Conservation (phyloP, 306 rosid genomes). For the Cicer arietinum region DNA sequence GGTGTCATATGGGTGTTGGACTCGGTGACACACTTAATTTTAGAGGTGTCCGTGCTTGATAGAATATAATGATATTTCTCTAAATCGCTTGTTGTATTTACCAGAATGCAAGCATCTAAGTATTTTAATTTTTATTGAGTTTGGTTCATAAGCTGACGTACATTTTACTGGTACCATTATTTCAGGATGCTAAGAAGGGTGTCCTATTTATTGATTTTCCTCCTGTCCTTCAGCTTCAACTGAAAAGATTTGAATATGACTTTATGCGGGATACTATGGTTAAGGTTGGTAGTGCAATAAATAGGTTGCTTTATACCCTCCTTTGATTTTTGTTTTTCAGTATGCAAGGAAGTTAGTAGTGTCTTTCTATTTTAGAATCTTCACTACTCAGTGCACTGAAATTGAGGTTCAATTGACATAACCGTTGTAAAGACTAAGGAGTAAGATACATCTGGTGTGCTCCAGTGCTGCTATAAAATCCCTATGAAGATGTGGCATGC, state of each 20-base stretch:
- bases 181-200: slow-evolving; percentile 96
- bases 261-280: slow-evolving; percentile 94
- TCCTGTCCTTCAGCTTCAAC: slow-evolving; percentile 93
- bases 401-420: slow-evolving; percentile 10
- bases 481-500: neutral
- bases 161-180: slow-evolving; percentile 22
- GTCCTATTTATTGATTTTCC: slow-evolving; percentile 91
- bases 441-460: slow-evolving; percentile 12
- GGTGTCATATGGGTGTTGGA: no score
- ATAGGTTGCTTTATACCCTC: neutral
- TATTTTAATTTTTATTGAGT: slow-evolving; percentile 25
- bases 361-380: slow-evolving; percentile 11
- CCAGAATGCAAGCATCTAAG: slow-evolving; percentile 10
- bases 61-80: neutral
- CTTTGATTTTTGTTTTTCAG: slow-evolving; percentile 3
- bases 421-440: neutral
- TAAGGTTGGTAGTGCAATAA: slow-evolving; percentile 63
- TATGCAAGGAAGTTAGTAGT: neutral
- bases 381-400: slow-evolving; percentile 1
- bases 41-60: no score
- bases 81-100: slow-evolving; percentile 7
- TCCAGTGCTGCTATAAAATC: slow-evolving; percentile 10
- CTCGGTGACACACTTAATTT: no score
- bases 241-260: slow-evolving; percentile 90
- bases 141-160: slow-evolving; percentile 35